Base-by-base conservation (phyloP, 2,329 filamentous ascomycete genomes). In the Metarhizium anisopliae region DNA sequence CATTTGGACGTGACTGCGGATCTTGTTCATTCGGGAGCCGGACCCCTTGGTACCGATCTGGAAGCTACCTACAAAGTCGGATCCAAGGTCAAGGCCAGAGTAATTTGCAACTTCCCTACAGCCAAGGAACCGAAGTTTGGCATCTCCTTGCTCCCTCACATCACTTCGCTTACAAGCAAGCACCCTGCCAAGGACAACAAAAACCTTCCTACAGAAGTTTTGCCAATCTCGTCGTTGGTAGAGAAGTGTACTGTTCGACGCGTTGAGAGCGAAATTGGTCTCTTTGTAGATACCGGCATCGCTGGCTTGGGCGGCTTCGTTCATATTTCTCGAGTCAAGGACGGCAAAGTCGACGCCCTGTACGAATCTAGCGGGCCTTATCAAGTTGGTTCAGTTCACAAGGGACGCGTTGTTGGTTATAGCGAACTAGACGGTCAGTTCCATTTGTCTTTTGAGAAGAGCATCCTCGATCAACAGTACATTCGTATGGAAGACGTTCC, bases 1-100 rank as follows among this genome's bases (percentile, higher is more conserved):
- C 84, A 92, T 67, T 74, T 99, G 29, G 90, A 96, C 71, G 89
- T 90, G 11, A 96, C 91, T 1, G 91, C 93, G 18, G 94, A 99
- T 69, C 70, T 93, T 40, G 82, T 96, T 47, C 94, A 99, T 70
- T 95, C 91, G 14, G 91, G 91, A 40, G 82, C 83, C 52, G 88
- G 85, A 3, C 81, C 84, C 47, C 80, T 82, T 56, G 83, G 83
- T 30, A 78, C 83, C 50, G 85, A 94, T 61, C 73, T 96, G 47
- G 83, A 85, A 50, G 83, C 86, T 51, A 87, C 87, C 67, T 93
- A 89, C 76, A 92, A 94, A 68, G 78, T 89, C 57, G 91, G 91
- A 47, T 85, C 86, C 53, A 95, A 93, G 68, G 77, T 93, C 62
- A 93, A 90, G 72, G 92, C 85, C 2, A 85, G 95, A 65, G 81